Conservation (phyloP, 2,329 filamentous ascomycete species). For the Aspergillus ochraceoroseus region DNA sequence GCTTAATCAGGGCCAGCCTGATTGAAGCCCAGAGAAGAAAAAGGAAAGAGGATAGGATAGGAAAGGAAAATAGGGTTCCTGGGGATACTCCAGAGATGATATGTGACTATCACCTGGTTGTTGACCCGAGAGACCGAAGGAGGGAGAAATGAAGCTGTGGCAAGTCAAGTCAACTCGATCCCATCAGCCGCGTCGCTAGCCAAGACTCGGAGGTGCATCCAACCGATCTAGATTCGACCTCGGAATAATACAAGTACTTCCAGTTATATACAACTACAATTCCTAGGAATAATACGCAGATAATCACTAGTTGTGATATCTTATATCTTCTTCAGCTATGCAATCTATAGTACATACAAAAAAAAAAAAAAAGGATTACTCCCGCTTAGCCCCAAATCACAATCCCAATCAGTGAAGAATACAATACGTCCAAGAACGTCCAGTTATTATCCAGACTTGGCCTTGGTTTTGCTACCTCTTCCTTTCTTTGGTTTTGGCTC, state of each 20-base stretch:
- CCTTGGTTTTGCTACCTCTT: conserved; percentile 32
- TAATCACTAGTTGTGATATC: too few relatives aligned
- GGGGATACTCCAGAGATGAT: background rate
- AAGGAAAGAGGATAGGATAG: conserved; percentile 4
- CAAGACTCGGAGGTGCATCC: background rate
- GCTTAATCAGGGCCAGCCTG: conserved; percentile 36
- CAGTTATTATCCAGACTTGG: conserved; percentile 12
- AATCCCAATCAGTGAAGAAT: background rate
- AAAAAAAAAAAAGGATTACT: background rate
- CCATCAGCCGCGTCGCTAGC: conserved; percentile 18
- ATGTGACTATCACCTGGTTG: conserved; percentile 1
- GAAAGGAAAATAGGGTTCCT: background rate
- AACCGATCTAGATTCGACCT: too few relatives aligned
- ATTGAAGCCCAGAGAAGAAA: conserved; percentile 7
- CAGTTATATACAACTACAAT: too few relatives aligned
- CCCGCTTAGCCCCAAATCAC: conserved; percentile 2
- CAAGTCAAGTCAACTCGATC: conserved; percentile 1
- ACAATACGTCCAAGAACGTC: background rate
- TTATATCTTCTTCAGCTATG: too few relatives aligned
- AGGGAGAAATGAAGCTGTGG: conserved; percentile 3
- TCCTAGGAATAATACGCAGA: too few relatives aligned
- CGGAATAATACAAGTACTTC: too few relatives aligned
- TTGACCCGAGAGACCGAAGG: background rate
- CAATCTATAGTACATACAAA: conserved; percentile 4
- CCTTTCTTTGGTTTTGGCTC: conserved; percentile 51